Base-by-base conservation (phyloP, 2,329 filamentous ascomycete species). In the Botrytis squamosa region DNA sequence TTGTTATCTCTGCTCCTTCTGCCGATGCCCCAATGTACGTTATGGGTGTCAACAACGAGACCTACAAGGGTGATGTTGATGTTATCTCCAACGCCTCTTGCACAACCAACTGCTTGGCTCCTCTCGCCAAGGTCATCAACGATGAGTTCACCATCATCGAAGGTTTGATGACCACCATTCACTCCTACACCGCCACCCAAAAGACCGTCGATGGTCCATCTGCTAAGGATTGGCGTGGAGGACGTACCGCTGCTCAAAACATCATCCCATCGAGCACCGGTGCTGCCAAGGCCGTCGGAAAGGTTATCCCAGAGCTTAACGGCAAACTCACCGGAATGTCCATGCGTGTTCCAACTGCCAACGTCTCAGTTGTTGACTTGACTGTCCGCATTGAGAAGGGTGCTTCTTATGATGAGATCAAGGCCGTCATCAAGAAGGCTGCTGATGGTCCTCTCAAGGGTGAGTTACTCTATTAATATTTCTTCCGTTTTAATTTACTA, bases 241-340 rank as follows among this genome's bases (percentile, higher is more conserved):
- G 96, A 85, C 96, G 96, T 88, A 95, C 93, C 81, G 96, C 96
- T 87, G 96, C 96, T 83, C 93, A 97, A 90, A 98, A 99, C 92
- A 98, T 98, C 90, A 98, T 99, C 83, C 96, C 96, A 86, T 94
- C 91, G 89, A 97, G 93, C 90, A 99, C 96, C 79, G 96, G 96
- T 91, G 96, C 96, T 85, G 96, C 96, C 85, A 99, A 99, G 94
- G 96, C 96, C 84, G 96, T 99, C 87, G 96, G 96, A 88, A 99
- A 99, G 92, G 96, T 98, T 88, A 98, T 98, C 83, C 96, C 96
- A 81, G 87, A 90, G 81, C 91, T 99, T 80, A 98, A 98, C 88
- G 96, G 96, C 90, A 99, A 99, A 92, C 94, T 98, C 80, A 99
- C 96, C 79, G 96, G 96, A 88, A 98, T 99, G 96, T 90, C 96